Evolutionary conservation across 208 protist species (phyloP).

Genomic region (Leptomonas pyrrhocoris): DNA sequence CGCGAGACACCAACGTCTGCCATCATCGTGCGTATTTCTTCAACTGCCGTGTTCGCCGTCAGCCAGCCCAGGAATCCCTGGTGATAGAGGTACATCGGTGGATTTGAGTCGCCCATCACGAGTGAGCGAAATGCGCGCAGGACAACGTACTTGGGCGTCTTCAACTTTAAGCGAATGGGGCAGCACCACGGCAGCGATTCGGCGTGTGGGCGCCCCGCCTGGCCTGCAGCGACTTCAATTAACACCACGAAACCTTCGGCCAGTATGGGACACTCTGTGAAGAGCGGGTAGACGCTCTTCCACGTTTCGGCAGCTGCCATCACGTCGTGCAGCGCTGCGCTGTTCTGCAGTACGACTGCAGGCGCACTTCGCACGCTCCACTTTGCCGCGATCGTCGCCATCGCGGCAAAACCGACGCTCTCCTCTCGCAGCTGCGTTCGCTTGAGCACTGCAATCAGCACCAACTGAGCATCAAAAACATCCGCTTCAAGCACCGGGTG

Average conservation of each 20-base stretch:
- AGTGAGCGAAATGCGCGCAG: slow-evolving; percentile 81
- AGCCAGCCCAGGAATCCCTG: slow-evolving; percentile 57
- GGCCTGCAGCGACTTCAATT: slow-evolving; percentile 39
- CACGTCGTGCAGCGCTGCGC: slow-evolving; percentile 31
- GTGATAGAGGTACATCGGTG: slow-evolving; percentile 59
- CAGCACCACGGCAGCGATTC: slow-evolving; percentile 35
- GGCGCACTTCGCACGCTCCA: slow-evolving; percentile 66
- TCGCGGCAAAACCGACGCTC: slow-evolving; percentile 31
- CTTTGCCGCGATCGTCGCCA: slow-evolving; percentile 24
- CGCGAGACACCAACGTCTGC: slow-evolving; percentile 32
- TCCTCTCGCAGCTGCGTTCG: slow-evolving; percentile 52
- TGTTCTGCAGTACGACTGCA: slow-evolving; percentile 13
- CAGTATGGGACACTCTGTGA: slow-evolving; percentile 33
- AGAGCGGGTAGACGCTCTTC: slow-evolving; percentile 33
- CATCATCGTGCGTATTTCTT: slow-evolving; percentile 19
- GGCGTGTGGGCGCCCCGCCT: background rate
- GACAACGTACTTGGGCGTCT: slow-evolving; percentile 76
- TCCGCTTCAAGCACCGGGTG: slow-evolving; percentile 78
- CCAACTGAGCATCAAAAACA: slow-evolving; percentile 50
- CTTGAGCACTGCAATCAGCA: slow-evolving; percentile 70
- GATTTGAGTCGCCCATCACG: slow-evolving; percentile 52
- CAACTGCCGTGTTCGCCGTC: slow-evolving; percentile 12
- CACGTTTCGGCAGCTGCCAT: slow-evolving; percentile 41
- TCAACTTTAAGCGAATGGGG: slow-evolving; percentile 82
- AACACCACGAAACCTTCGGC: slow-evolving; percentile 86